These are phyloP conservation scores for Rhizopogon sp. DNA, from an alignment of 768 basidiomycete species.

Conservation along the genomic window DNA sequence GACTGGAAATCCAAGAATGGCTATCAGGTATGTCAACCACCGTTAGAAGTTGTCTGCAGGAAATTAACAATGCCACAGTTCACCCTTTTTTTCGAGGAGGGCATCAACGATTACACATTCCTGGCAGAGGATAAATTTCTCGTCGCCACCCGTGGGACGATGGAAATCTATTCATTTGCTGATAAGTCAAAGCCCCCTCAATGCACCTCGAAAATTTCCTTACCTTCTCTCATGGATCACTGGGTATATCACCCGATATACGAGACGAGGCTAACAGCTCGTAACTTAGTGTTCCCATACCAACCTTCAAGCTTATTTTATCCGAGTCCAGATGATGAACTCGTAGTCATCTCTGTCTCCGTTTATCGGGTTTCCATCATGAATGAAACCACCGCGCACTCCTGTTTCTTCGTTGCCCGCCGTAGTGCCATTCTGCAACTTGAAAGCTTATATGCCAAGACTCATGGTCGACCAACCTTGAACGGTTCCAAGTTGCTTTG, in stretches of 20 bases:
- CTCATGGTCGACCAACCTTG: no score
- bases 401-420: no score
- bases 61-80: constrained; percentile 26
- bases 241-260: constrained; percentile 50
- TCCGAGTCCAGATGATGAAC: constrained; percentile 42
- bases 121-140: constrained; percentile 41
- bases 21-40: constrained; percentile 28
- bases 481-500: no score
- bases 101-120: constrained; percentile 52
- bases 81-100: constrained; percentile 32
- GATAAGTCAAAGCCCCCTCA: constrained; percentile 24
- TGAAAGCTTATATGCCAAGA: no score
- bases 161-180: constrained; percentile 45
- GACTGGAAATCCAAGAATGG: constrained; percentile 38
- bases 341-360: no score
- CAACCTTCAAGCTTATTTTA: constrained; percentile 24
- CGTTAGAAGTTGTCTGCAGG: background rate
- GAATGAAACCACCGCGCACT: no score
- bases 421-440: no score
- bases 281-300: background rate
- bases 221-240: constrained; percentile 39
- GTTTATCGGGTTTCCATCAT: no score
- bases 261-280: constrained; percentile 16
- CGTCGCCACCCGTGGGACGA: constrained; percentile 38
- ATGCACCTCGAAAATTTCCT: constrained; percentile 21